A percentile compares a stretch with the other conserved stretches of the same genome.
Conservation (phyloP, 768 basidiomycete species). For the Phanerochaete carnosa region DNA sequence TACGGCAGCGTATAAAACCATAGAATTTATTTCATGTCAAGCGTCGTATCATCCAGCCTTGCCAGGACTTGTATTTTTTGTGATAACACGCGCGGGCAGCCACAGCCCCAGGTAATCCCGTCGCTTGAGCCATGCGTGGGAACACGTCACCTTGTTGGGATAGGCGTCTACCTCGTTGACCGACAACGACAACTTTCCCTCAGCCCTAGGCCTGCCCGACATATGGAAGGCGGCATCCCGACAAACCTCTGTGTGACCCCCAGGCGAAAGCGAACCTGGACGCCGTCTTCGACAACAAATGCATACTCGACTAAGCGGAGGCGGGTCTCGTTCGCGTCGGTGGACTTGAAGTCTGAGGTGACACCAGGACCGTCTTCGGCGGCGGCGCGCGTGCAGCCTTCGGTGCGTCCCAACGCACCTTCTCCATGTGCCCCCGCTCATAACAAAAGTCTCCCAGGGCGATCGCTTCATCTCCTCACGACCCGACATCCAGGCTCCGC, state of each 20-base stretch:
- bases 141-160: background rate
- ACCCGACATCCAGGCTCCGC: constrained; percentile 47
- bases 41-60: too few species aligned
- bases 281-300: constrained; percentile 33
- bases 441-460: constrained; percentile 33
- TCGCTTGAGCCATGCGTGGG: background rate
- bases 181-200: background rate
- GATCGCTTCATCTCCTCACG: constrained; percentile 61
- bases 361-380: constrained; percentile 7
- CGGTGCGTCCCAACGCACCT: constrained; percentile 18
- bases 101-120: background rate
- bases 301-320: constrained; percentile 40
- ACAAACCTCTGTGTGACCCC: constrained; percentile 8
- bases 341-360: constrained; percentile 35
- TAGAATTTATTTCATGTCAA: too few species aligned
- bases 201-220: background rate
- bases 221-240: constrained; percentile 5
- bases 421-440: background rate
- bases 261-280: constrained; percentile 17
- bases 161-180: background rate
- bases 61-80: too few species aligned
- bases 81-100: background rate
- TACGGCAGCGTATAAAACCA: too few species aligned
- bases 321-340: constrained; percentile 37
- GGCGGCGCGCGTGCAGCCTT: constrained; percentile 23